Percentiles rank a stretch among this genome's conserved stretches.
These are phyloP conservation scores for Hsuehochloa calcarea DNA, from an alignment of 176 grass and related monocot genomes.

Conservation along the genomic window DNA sequence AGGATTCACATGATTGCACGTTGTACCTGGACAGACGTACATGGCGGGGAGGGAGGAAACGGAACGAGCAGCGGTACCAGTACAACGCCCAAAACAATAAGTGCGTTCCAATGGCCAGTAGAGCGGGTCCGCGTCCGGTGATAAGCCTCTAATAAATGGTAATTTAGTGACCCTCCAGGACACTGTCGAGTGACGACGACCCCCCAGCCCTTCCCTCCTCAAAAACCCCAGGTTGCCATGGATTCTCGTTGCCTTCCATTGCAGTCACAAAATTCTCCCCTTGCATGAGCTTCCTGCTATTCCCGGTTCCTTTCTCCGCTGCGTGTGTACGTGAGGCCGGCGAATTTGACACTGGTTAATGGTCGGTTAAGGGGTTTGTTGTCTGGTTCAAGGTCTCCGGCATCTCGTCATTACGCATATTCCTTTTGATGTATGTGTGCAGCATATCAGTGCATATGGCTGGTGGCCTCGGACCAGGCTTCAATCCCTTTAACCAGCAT, in stretches of 20 bases:
- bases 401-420: not conserved
- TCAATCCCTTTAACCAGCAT: constrained; percentile 15
- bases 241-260: not conserved
- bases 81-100: not conserved
- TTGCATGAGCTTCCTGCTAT: not conserved
- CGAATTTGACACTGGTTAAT: not conserved
- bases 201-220: not conserved
- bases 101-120: not conserved
- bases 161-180: not conserved
- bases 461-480: constrained; percentile 11
- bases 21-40: not conserved
- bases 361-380: constrained; percentile 16
- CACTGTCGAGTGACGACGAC: not conserved
- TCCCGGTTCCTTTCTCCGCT: not conserved
- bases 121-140: not conserved
- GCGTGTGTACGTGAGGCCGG: not conserved
- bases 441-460: not conserved
- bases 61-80: not conserved
- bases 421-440: not conserved
- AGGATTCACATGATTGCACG: not conserved
- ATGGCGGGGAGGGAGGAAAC: not conserved
- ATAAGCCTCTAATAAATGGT: not conserved
- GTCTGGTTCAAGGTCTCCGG: not conserved
- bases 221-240: not conserved
- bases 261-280: not conserved